Evolutionary conservation across 495 filamentous ascomycete genomes (phyloP).

Genomic region (Amphirosellinia nigrospora): DNA sequence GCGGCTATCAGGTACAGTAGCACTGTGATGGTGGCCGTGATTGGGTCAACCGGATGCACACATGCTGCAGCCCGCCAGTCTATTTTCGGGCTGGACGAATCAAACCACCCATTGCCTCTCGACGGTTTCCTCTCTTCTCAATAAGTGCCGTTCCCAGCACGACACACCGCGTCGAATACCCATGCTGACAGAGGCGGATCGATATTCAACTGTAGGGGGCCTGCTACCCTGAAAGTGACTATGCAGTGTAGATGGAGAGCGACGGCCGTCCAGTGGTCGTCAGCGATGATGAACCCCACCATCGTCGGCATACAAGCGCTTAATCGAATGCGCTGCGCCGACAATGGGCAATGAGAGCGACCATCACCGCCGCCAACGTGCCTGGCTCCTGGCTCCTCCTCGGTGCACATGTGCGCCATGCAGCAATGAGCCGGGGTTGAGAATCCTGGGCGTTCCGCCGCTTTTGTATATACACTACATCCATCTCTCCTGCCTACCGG

Average conservation of each 20-base stretch:
- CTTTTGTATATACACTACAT: slow-evolving; percentile 28
- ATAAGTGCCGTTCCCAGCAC: not conserved
- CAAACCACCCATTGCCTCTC: not conserved
- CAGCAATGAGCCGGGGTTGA: slow-evolving; percentile 1
- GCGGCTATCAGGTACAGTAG: slow-evolving; percentile 15
- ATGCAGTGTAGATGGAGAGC: not conserved
- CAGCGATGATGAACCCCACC: slow-evolving; percentile 37
- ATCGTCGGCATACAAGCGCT: slow-evolving; percentile 34
- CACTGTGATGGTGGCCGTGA: slow-evolving; percentile 17
- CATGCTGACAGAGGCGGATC: not conserved
- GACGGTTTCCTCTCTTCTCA: not conserved
- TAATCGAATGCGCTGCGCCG: slow-evolving; percentile 32
- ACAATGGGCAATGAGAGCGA: slow-evolving; percentile 28
- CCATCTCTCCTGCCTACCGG: slow-evolving; percentile 28
- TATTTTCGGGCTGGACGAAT: slow-evolving; percentile 14
- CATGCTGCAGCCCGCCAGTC: slow-evolving; percentile 13
- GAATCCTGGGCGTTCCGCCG: slow-evolving; percentile 9
- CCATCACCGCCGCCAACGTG: slow-evolving; percentile 33
- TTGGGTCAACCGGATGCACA: slow-evolving; percentile 16
- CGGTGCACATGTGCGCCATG: slow-evolving; percentile 26
- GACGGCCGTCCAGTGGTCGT: slow-evolving; percentile 30
- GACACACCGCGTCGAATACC: slow-evolving; percentile 3
- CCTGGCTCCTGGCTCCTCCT: slow-evolving; percentile 25
- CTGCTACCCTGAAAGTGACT: slow-evolving; percentile 16
- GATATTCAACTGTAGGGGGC: not conserved